Evolutionary conservation across 2,329 filamentous ascomycete genomes (phyloP), one percentile per base, ranked within the genome.

Genomic region (Botryotinia narcissicola): DNA sequence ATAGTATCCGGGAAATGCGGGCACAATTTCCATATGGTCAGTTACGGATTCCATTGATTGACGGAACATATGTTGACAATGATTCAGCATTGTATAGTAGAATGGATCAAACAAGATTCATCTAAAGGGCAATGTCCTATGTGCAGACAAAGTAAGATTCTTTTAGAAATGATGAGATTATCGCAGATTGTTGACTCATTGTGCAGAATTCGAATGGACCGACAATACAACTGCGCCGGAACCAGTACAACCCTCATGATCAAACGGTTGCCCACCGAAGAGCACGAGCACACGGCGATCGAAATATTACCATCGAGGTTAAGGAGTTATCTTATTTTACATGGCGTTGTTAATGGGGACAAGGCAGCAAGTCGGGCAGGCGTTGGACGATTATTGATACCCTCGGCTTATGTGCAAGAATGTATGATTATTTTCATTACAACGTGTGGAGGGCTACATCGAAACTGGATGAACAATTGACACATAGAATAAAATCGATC

Each of bases 11-110:
- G 96, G 61, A 97, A 95, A 85, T 99, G 96, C 84, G 95, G 94
- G 8, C 96, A 99, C 83, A 97, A 94, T 76, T 99, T 99, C 81
- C 96, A 99, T 83, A 97, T 97, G 93, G 94, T 97, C 83, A 78
- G 86, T 64, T 20, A 29, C 29, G 22, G 16, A 18, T 35, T 14
- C 3, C n/a, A 51, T 48, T 6, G 25, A 61, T 29, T 20, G n/a
- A n/a, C 8, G 54, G 2, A 10, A 29, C 12, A 37, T 25, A 62
- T 66, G 75, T 37, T 73, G 4, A 68, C 37, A 48, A 77, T 57
- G 22, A 16, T 29, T 16, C 62, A 97, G 94, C 96, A 99, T 83
- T 99, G 96, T 83, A 96, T 99, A 78, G 87, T 92, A 79, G 93
- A 94, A 80, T 99, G 96, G 96, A 94, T 99, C 78, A 93, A 96